A percentile compares a stretch with the other conserved stretches of the same genome.
Evolutionary conservation across 257 asterid species (phyloP).

Genomic region (Paraleonurus japonicus): DNA sequence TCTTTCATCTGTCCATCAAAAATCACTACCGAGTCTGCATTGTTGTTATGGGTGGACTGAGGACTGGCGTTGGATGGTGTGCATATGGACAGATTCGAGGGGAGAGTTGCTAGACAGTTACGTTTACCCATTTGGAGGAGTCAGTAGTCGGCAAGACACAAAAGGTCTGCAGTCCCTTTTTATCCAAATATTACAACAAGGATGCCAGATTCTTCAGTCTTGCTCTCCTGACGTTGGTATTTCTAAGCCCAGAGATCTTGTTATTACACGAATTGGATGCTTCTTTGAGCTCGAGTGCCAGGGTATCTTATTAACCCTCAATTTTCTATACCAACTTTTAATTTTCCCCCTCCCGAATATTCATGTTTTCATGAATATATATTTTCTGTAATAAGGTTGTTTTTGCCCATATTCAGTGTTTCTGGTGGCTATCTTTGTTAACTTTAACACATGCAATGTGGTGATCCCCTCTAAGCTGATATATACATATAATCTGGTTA

Average conservation of each 20-base stretch:
- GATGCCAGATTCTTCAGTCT: conserved; percentile 96
- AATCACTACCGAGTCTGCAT: conserved; percentile 81
- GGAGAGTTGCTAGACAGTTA: conserved; percentile 93
- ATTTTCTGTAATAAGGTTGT: not conserved
- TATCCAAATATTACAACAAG: conserved; percentile 92
- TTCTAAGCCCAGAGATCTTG: conserved; percentile 89
- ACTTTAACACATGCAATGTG: not conserved
- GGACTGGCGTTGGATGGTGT: conserved; percentile 99
- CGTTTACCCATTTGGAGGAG: conserved; percentile 94
- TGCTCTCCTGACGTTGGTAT: conserved; percentile 67
- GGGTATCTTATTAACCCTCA: conserved; percentile 43
- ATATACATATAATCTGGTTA: not conserved
- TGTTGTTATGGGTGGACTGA: conserved; percentile 99
- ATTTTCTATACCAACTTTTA: conserved; percentile 9
- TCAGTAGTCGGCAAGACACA: conserved; percentile 97
- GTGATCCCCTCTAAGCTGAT: not conserved
- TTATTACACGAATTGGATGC: conserved; percentile 89
- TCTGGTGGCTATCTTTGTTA: not conserved
- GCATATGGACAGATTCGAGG: conserved; percentile 97
- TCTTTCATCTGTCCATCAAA: conserved; percentile 66
- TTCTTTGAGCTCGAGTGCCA: conserved; percentile 99
- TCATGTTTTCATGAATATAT: not conserved
- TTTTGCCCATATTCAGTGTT: not conserved
- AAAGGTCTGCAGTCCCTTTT: conserved; percentile 97
- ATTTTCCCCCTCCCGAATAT: not conserved